Base-by-base conservation (phyloP, 192 early-diverging fungal species). In the Umbelopsis isabellina region DNA sequence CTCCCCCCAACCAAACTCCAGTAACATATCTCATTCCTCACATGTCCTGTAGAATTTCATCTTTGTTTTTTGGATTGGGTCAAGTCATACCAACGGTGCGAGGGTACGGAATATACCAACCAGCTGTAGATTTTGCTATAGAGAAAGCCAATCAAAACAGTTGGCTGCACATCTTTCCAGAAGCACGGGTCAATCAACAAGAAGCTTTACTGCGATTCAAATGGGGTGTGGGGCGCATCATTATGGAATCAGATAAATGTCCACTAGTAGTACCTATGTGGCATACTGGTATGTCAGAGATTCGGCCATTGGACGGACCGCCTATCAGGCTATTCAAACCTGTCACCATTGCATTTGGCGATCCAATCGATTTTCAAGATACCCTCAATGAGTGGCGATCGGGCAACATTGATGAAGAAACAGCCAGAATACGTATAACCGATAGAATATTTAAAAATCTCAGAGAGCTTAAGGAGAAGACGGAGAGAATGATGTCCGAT, bases 151-250 rank as follows among this genome's bases (percentile, higher is more conserved):
- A 88, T 65, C 76, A 88, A 21, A 87, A 88, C 68, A 75, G 79
- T 15, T 97, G 95, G 95, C 84, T 97, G 45, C 95, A 97, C 58
- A 82, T 97, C n/a, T 97, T 94, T 68, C 91, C 95, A 6, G 95
- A 97, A 71, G 92, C 85, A 37, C 87, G 82, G 67, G 83, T 93
- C 49, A 88, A 91, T 75, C 90, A 91, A 71, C 68, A 75, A 4
- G 71, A 78, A 6, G 49, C 30, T 5, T 55, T 92, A 65, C 76
- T 88, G 48, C 85, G 83, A 41, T 93, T 95, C 72, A 88, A 90
- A 73, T 97, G 95, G 95, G 95, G 95, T 12, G 84, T 97, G 11
- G 92, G 90, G 15, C 83, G 95, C 33, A 78, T 97, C 72, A 76
- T 95, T 23, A 92, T 94, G 92, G 95, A 97, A 70, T 81, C 90